phyloP scores from a whole-genome alignment of 768 basidiomycete species.

The Tephrocybe rancida region DNA sequence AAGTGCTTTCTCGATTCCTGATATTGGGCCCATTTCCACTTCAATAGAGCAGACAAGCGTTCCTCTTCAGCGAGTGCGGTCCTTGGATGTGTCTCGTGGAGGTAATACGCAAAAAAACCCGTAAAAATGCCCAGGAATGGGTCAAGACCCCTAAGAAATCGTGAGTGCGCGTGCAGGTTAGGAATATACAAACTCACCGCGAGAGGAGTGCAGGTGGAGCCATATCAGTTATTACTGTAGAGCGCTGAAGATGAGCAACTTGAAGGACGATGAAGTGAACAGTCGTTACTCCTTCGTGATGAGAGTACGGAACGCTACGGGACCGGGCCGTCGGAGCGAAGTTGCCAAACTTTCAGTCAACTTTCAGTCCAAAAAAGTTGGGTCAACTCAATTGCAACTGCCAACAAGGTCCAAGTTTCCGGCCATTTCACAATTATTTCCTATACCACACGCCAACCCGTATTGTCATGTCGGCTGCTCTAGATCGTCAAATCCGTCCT shows the following conservation, averaged over 20 bases:
- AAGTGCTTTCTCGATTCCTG: conserved; percentile 34
- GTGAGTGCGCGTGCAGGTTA: conserved; percentile 3
- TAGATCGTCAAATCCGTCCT: conserved; percentile 83
- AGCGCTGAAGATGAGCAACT: neutral
- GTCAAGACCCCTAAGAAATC: conserved; percentile 57
- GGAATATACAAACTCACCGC: conserved; percentile 36
- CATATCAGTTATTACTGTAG: conserved; percentile 7
- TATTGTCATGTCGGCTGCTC: conserved; percentile 52
- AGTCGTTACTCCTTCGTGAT: neutral
- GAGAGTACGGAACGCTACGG: conserved; percentile 13
- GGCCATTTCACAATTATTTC: neutral
- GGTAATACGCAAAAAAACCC: conserved; percentile 75
- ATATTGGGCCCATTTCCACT: conserved; percentile 68
- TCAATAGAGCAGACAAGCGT: conserved; percentile 52
- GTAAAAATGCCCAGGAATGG: conserved; percentile 78
- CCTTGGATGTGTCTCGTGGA: conserved; percentile 81
- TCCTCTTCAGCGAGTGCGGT: conserved; percentile 61
- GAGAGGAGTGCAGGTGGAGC: conserved; percentile 58
- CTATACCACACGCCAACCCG: neutral
- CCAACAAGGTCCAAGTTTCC: neutral
- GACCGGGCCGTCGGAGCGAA: conserved; percentile 12
- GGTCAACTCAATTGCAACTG: neutral
- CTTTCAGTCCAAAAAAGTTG: conserved; percentile 9
- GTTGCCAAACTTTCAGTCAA: neutral
- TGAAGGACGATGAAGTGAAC: neutral